Base-by-base conservation (phyloP, 2,329 filamentous ascomycete species). In the Periconia digitata region DNA sequence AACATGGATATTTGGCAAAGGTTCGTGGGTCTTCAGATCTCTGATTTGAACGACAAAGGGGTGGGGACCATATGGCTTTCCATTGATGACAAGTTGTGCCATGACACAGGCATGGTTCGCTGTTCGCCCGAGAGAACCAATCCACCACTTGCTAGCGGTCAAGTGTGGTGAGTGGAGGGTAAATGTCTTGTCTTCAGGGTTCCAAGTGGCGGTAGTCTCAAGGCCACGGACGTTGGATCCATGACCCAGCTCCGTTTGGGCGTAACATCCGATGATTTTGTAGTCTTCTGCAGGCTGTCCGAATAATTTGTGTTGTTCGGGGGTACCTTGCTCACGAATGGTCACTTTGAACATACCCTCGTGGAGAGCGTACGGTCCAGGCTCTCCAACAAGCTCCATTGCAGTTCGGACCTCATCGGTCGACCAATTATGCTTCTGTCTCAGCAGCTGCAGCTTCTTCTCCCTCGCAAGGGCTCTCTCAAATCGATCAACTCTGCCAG, bases 141-240 rank as follows among this genome's bases (percentile, higher is more conserved):
- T 90, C 89, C 89, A 92, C 87, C 87, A 92, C 66, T 92, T 92
- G 27, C 85, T 86, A 0, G 87, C 82, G 1, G 88, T 91, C 47
- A 91, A 76, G 52, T 83, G 78, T 8, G 88, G 88, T 0, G 86
- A 89, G 70, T 91, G 84, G 29, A 92, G 77, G 13, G 78, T 85
- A 61, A 92, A 91, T 3, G 84, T 89, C 77, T 89, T 86, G 70
- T 89, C 85, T 5, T 84, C 75, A 0, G 82, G 74, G 62, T 89
- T 86, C 86, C 86, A 91, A 0, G 83, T 89, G 1, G 86, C 86
- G 0, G 82, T 86, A 0, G 85, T 89, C 71, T 89, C 85, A 12
- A 89, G 75, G 12, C 67, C 64, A 42, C 67, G 63, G 13, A 69
- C 88, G 57, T 92, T 91, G 15, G 84, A 88, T 15, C 88, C 88